Conservation (phyloP, 345 rosid species). For the Anastatica hierochuntica region DNA sequence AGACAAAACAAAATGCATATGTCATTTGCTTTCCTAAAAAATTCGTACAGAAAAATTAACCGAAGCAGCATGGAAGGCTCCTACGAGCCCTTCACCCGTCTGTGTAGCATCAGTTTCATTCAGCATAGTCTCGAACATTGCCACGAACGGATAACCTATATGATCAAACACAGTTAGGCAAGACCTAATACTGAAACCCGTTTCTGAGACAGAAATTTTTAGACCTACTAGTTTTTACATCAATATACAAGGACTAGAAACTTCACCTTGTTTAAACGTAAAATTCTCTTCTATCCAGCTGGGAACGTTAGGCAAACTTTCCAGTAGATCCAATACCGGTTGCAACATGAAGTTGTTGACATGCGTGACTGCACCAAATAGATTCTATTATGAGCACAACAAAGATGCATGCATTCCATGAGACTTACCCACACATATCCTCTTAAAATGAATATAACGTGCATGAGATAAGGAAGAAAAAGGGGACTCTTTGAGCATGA, state of each 20-base stretch:
- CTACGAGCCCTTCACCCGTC: slow-evolving; percentile 20
- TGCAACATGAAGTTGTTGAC: slow-evolving; percentile 31
- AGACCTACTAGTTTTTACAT: not conserved
- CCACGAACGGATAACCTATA: slow-evolving; percentile 31
- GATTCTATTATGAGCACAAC: not conserved
- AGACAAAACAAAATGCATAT: not conserved
- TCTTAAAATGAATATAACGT: too few relatives aligned
- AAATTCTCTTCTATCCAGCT: slow-evolving; percentile 27
- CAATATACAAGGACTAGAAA: not conserved
- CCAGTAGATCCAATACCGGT: slow-evolving; percentile 30
- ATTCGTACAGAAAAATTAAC: slow-evolving; percentile 31
- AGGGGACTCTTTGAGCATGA: too few relatives aligned
- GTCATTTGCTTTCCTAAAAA: not conserved
- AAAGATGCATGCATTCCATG: too few relatives aligned
- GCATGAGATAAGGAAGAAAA: too few relatives aligned
- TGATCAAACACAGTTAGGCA: not conserved
- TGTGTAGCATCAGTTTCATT: slow-evolving; percentile 20
- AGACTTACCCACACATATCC: too few relatives aligned
- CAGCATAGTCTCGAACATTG: slow-evolving; percentile 19
- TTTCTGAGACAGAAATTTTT: not conserved
- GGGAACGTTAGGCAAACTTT: slow-evolving; percentile 29
- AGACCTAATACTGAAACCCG: not conserved
- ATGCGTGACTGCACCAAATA: slow-evolving; percentile 18
- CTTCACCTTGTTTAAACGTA: slow-evolving; percentile 23
- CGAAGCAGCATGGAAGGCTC: slow-evolving; percentile 23